Conservation (phyloP, 306 rosid genomes). For the Hippophae rhamnoides region DNA sequence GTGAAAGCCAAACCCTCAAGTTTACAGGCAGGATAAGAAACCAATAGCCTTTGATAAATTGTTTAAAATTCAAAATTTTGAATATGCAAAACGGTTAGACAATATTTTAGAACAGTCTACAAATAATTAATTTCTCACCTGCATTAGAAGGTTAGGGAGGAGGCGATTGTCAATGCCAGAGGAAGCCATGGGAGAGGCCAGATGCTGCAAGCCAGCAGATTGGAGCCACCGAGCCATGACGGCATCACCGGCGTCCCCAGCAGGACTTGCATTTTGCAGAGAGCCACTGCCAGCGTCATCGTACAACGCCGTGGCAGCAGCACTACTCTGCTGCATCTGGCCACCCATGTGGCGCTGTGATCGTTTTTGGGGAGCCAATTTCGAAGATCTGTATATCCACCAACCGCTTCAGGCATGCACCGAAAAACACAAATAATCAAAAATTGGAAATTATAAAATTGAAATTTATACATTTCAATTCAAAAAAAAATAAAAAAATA, state of each 20-base stretch:
- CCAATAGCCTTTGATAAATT: too few species aligned
- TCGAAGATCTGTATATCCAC: slow-evolving; percentile 68
- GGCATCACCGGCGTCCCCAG: slow-evolving; percentile 82
- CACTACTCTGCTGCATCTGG: slow-evolving; percentile 99
- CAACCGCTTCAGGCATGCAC: slow-evolving; percentile 33
- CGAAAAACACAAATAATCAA: background rate
- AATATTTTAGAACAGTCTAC: too few species aligned
- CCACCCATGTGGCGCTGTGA: slow-evolving; percentile 99
- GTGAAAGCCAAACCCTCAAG: too few species aligned
- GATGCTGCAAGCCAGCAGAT: slow-evolving; percentile 98
- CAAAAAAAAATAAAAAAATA: background rate
- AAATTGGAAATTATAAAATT: slow-evolving; percentile 3
- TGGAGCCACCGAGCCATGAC: slow-evolving; percentile 99
- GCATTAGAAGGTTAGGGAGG: slow-evolving; percentile 36
- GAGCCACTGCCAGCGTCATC: slow-evolving; percentile 59
- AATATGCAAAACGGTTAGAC: too few species aligned
- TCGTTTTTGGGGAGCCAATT: slow-evolving; percentile 99
- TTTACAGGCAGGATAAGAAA: too few species aligned
- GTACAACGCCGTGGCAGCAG: slow-evolving; percentile 83
- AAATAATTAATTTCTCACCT: slow-evolving; percentile 26
- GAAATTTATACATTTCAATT: background rate
- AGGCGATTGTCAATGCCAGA: slow-evolving; percentile 63
- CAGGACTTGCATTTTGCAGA: slow-evolving; percentile 62
- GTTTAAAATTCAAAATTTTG: too few species aligned
- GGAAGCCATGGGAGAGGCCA: slow-evolving; percentile 95